A percentile compares a stretch with the other conserved stretches of the same genome.
Conservation (phyloP, 768 basidiomycete species). For the Podaxis mareebaensis region DNA sequence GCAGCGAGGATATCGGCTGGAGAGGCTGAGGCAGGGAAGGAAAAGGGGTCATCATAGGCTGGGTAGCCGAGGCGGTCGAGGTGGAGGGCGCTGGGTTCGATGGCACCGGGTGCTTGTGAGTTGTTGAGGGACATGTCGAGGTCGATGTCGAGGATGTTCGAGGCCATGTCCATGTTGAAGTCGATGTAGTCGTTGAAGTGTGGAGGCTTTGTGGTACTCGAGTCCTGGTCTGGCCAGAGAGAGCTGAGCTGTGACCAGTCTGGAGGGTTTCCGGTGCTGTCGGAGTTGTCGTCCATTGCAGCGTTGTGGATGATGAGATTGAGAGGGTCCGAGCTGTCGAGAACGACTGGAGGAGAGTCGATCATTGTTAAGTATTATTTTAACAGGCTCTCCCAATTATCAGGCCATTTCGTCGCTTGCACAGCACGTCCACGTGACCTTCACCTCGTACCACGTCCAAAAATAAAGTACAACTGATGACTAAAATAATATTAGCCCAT, state of each 20-base stretch:
- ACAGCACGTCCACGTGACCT: slow-evolving; percentile 1
- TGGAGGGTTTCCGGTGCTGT: slow-evolving; percentile 28
- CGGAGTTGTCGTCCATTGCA: slow-evolving; percentile 33
- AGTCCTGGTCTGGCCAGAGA: slow-evolving; percentile 44
- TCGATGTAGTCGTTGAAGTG: slow-evolving; percentile 41
- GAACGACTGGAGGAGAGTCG: slow-evolving; percentile 5
- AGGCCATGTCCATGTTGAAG: slow-evolving; percentile 37
- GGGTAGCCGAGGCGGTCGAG: slow-evolving; percentile 33
- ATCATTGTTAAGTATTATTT: too few species aligned
- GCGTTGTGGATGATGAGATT: slow-evolving; percentile 56
- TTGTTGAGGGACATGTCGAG: slow-evolving; percentile 37
- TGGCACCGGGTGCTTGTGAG: slow-evolving; percentile 41
- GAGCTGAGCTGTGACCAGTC: slow-evolving; percentile 59
- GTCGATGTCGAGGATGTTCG: slow-evolving; percentile 43
- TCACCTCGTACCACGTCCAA: slow-evolving; percentile 11
- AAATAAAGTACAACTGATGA: neutral
- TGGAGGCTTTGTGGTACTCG: slow-evolving; percentile 39
- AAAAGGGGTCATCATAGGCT: slow-evolving; percentile 27
- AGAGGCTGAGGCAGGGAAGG: slow-evolving; percentile 21
- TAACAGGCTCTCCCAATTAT: neutral
- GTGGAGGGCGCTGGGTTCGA: slow-evolving; percentile 68
- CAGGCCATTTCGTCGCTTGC: slow-evolving; percentile 11
- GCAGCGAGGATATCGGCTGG: slow-evolving; percentile 26
- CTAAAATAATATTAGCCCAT: neutral
- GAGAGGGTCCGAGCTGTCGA: slow-evolving; percentile 60